These are phyloP conservation scores for Pterocarpus santalinus DNA, from an alignment of 306 rosid genomes.

Conservation along the genomic window DNA sequence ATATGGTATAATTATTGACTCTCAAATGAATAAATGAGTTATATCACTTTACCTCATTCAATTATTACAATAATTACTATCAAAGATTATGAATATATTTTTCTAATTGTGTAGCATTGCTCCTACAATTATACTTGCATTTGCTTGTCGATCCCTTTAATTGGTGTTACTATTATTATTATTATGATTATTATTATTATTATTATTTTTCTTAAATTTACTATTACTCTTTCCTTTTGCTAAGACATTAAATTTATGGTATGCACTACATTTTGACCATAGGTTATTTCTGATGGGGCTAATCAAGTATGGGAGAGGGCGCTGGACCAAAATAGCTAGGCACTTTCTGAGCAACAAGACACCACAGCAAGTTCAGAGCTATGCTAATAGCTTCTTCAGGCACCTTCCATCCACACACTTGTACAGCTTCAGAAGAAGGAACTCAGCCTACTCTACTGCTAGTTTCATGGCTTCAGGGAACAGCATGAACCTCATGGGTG, in stretches of 20 bases:
- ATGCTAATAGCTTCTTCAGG: conserved; percentile 25
- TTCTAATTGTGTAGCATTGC: no score
- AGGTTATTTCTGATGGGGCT: conserved; percentile 38
- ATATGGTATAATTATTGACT: no score
- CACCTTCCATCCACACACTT: not conserved
- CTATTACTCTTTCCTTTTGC: not conserved
- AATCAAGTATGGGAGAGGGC: conserved; percentile 37
- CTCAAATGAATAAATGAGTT: no score
- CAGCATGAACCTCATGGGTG: not conserved
- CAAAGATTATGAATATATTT: no score
- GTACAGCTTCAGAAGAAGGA: not conserved
- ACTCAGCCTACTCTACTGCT: not conserved
- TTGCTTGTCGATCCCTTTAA: no score
- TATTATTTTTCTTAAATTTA: no score
- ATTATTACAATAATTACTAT: no score
- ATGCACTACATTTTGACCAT: not conserved
- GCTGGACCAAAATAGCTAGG: conserved; percentile 1
- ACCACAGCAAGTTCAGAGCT: conserved; percentile 36
- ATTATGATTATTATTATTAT: not conserved
- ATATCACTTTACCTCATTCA: no score
- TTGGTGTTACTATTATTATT: no score
- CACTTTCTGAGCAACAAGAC: conserved; percentile 29
- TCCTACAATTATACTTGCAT: no score
- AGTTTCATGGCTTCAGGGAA: not conserved
- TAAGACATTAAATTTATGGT: not conserved